Percentiles rank a stretch among this genome's conserved stretches.
Evolutionary conservation across 768 basidiomycete species (phyloP).

Genomic region (Gloeopeniophorella convolvens): DNA sequence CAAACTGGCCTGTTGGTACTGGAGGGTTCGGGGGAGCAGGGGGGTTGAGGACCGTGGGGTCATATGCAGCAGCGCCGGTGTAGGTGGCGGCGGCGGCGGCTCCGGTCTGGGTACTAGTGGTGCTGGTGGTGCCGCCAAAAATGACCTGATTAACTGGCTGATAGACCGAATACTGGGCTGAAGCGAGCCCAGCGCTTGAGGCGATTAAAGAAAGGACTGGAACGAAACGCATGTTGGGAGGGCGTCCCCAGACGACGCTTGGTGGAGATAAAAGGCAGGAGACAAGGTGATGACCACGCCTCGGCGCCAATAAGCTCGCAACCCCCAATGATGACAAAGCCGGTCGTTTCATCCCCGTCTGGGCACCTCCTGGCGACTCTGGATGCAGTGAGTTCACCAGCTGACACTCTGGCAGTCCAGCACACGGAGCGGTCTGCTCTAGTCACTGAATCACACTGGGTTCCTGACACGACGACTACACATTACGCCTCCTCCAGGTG

Average conservation of each 20-base stretch:
- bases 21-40: slow-evolving; percentile 44
- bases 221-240: not conserved
- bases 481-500: too few relatives aligned
- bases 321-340: too few relatives aligned
- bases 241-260: not conserved
- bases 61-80: slow-evolving; percentile 45
- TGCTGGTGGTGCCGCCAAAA: slow-evolving; percentile 8
- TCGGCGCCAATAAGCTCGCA: too few relatives aligned
- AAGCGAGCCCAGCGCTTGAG: not conserved
- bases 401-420: too few relatives aligned
- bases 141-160: slow-evolving; percentile 19
- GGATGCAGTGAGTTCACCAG: too few relatives aligned
- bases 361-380: too few relatives aligned
- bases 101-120: slow-evolving; percentile 16
- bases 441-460: too few relatives aligned
- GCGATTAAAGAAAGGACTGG: slow-evolving; percentile 8
- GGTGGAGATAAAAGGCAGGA: not conserved
- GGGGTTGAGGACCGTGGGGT: slow-evolving; percentile 42
- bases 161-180: slow-evolving; percentile 17
- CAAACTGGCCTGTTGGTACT: slow-evolving; percentile 36
- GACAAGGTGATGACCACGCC: not conserved
- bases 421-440: too few relatives aligned
- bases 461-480: too few relatives aligned
- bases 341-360: too few relatives aligned
- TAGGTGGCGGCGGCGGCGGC: slow-evolving; percentile 36